Evolutionary conservation across 163 green algal species (phyloP).

Genomic region (Smithsoniella earleae): DNA sequence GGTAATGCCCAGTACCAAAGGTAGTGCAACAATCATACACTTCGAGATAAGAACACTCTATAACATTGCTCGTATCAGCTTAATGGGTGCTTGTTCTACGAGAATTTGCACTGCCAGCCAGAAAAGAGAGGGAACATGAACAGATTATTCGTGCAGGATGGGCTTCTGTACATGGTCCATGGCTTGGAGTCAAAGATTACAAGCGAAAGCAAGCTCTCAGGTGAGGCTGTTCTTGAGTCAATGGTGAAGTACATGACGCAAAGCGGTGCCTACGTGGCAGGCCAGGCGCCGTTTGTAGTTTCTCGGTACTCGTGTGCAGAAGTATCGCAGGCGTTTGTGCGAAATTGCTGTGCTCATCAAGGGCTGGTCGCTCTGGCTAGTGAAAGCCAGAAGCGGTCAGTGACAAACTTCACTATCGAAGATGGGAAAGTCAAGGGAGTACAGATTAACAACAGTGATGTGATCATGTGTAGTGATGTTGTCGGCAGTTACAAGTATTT

Average conservation of each 20-base stretch:
- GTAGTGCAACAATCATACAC: no score
- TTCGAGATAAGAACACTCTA: no score
- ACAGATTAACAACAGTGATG: neutral
- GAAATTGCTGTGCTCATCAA: neutral
- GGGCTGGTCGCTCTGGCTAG: neutral
- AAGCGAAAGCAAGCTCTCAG: neutral
- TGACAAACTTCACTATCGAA: neutral
- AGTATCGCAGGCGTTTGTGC: constrained; percentile 1
- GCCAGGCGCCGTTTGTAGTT: constrained; percentile 25
- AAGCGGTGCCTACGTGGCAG: constrained; percentile 19
- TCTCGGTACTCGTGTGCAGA: neutral
- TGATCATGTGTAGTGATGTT: neutral
- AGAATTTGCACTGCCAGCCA: no score
- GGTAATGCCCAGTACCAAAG: no score
- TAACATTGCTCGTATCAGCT: no score
- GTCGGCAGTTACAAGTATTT: constrained; percentile 2
- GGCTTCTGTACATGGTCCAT: neutral
- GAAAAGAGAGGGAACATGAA: no score
- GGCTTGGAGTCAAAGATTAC: neutral
- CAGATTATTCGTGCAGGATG: neutral
- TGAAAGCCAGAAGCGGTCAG: neutral
- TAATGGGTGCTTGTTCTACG: no score
- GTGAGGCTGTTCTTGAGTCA: neutral
- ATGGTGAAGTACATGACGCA: constrained; percentile 29
- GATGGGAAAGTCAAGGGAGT: neutral